Evolutionary conservation across 768 basidiomycete genomes (phyloP), one percentile per base, ranked within the genome.

Genomic region (Pisolithus tinctorius): DNA sequence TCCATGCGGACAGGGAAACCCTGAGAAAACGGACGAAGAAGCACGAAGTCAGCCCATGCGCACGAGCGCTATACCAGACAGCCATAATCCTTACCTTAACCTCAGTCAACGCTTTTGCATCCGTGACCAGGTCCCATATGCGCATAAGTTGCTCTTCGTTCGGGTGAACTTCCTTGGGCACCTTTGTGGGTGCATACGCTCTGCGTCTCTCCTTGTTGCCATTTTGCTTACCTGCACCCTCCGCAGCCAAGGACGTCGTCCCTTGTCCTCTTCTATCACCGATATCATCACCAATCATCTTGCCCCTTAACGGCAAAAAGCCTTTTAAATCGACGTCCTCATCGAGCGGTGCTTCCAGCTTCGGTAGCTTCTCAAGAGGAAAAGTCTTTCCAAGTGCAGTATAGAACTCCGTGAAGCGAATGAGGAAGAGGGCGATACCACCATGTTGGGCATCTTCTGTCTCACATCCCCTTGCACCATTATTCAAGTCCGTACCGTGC

Each of bases 91-190:
- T 51, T 54, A 88, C 88, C 73, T 83, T 76, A 50, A 78, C 68
- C 50, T 75, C 73, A 25, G 78, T 77, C 23, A 95, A 64, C 5
- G 71, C 65, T 55, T 70, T 75, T 1, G 85, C 86, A 61, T 96
- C 92, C 13, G 76, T 69, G 44, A 93, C 72, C 39, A 96, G 71
- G 68, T 96, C 95, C 43, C 81, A 76, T 52, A 99, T 88, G 57
- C 96, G 77, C 91, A 97, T 94, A 40, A 99, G 70, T 59, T 94
- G 89, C 72, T 95, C 93, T 52, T 89, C 93, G 59, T 99, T 98
- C 7, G 96, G 96, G 70, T 98, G 86, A 1, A 80, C 79, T 34
- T 74, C 76, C 55, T 77, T 67, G 47, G 17, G 17, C 59, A 55
- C 49, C 70, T 58, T 66, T 72, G 52, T 56, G 57, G 38, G n/a